A percentile compares a stretch with the other conserved stretches of the same genome.
phyloP scores from a whole-genome alignment of 371 early-diverging fungal genomes.

The Lichtheimia hyalospora region DNA sequence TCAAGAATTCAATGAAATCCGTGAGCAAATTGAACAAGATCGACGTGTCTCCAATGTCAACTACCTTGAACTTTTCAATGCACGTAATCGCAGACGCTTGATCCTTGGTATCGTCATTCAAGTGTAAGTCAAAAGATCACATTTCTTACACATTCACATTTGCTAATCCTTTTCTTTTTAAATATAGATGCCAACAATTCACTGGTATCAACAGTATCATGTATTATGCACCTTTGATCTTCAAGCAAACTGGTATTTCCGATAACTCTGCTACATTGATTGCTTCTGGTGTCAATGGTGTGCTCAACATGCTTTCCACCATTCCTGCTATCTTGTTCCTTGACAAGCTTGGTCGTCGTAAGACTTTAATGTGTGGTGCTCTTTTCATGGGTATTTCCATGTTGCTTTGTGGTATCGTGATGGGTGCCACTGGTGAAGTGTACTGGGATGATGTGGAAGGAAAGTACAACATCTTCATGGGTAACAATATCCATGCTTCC shows the following conservation, averaged over 20 bases:
- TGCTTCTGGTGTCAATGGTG: conserved; percentile 76
- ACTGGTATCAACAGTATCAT: conserved; percentile 56
- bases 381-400: conserved; percentile 42
- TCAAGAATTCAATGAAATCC: conserved; percentile 78
- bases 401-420: conserved; percentile 48
- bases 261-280: conserved; percentile 52
- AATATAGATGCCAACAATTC: conserved; percentile 59
- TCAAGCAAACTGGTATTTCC: conserved; percentile 65
- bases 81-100: conserved; percentile 58
- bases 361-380: conserved; percentile 46
- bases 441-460: conserved; percentile 9
- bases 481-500: conserved; percentile 35
- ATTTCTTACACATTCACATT: too few species aligned
- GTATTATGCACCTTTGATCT: conserved; percentile 65
- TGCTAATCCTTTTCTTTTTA: too few species aligned
- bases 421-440: conserved; percentile 30
- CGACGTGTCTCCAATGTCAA: conserved; percentile 60
- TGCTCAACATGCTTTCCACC: conserved; percentile 70
- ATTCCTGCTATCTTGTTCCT: conserved; percentile 72
- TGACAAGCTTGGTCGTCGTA: conserved; percentile 48
- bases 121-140: conserved; percentile 10
- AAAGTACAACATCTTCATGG: conserved; percentile 28
- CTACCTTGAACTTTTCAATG: conserved; percentile 74
- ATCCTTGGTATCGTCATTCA: conserved; percentile 76
- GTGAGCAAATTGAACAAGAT: conserved; percentile 70